Evolutionary conservation across 2,329 filamentous ascomycete species (phyloP).

Genomic region (Didymella pinodella): DNA sequence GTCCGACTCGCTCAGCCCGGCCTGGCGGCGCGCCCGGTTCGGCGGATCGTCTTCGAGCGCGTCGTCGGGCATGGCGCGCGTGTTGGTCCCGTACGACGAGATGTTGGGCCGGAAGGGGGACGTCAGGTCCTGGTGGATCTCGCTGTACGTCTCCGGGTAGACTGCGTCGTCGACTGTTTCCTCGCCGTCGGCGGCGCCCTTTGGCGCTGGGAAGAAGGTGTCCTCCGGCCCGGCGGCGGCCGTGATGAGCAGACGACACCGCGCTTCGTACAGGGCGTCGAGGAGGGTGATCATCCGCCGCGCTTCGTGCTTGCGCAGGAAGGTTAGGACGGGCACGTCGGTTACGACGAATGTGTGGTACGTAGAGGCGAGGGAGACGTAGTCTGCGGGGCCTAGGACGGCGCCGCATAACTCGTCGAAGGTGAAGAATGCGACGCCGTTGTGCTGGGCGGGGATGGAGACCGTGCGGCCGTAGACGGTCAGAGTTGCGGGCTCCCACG

Average conservation of each 20-base stretch:
- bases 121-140: constrained; percentile 80
- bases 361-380: constrained; percentile 79
- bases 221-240: constrained; percentile 74
- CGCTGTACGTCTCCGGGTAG: constrained; percentile 71
- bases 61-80: constrained; percentile 51
- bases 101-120: constrained; percentile 83
- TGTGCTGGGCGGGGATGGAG: constrained; percentile 64
- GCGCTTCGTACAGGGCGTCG: constrained; percentile 79
- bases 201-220: constrained; percentile 72
- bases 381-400: constrained; percentile 78
- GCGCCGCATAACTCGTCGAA: constrained; percentile 72
- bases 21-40: constrained; percentile 48
- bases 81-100: constrained; percentile 64
- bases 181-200: constrained; percentile 6
- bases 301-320: constrained; percentile 80
- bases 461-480: constrained; percentile 71
- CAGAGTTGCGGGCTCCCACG: constrained; percentile 58
- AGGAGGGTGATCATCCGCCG: constrained; percentile 80
- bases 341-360: constrained; percentile 82
- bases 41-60: constrained; percentile 61
- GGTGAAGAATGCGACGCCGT: constrained; percentile 69
- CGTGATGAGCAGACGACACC: constrained; percentile 75
- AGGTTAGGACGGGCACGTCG: constrained; percentile 70
- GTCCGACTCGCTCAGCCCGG: constrained; percentile 2
- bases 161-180: constrained; percentile 59